Evolutionary conservation across 805 yeast species (phyloP).

Genomic region (Candida broadrunensis): DNA sequence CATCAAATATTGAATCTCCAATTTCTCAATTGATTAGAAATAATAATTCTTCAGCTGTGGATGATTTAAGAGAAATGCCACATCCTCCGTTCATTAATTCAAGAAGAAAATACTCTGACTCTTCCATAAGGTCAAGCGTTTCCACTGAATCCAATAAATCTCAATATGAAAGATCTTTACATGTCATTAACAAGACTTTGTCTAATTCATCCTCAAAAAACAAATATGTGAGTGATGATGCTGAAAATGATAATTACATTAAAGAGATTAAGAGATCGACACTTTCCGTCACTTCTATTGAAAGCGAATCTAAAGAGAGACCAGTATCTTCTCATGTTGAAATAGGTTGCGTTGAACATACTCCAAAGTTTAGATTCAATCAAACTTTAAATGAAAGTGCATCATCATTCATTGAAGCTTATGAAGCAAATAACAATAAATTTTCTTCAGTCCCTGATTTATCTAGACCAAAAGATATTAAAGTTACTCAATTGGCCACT

Average conservation of each 20-base stretch:
- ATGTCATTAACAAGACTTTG: slow-evolving; percentile 10
- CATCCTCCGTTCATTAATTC: neutral
- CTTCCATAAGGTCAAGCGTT: slow-evolving; percentile 10
- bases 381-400: neutral
- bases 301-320: slow-evolving; percentile 9
- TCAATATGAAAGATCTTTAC: slow-evolving; percentile 12
- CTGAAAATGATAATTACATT: slow-evolving; percentile 2
- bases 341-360: slow-evolving; percentile 1
- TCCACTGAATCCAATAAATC: slow-evolving; percentile 4
- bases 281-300: neutral
- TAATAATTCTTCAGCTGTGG: neutral
- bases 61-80: neutral
- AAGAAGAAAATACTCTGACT: slow-evolving; percentile 8
- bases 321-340: slow-evolving; percentile 21
- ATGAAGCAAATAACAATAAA: neutral
- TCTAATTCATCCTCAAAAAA: slow-evolving; percentile 4
- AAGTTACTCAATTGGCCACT: slow-evolving; percentile 15
- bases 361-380: neutral
- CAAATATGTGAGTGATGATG: neutral
- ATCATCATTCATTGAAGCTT: neutral
- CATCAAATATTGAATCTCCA: slow-evolving; percentile 7
- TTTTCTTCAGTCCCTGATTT: slow-evolving; percentile 14
- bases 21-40: slow-evolving; percentile 8
- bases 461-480: slow-evolving; percentile 1
- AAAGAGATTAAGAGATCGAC: slow-evolving; percentile 9